Base-by-base conservation (phyloP, 208 protist genomes). In the Plasmodiophora brassicae region DNA sequence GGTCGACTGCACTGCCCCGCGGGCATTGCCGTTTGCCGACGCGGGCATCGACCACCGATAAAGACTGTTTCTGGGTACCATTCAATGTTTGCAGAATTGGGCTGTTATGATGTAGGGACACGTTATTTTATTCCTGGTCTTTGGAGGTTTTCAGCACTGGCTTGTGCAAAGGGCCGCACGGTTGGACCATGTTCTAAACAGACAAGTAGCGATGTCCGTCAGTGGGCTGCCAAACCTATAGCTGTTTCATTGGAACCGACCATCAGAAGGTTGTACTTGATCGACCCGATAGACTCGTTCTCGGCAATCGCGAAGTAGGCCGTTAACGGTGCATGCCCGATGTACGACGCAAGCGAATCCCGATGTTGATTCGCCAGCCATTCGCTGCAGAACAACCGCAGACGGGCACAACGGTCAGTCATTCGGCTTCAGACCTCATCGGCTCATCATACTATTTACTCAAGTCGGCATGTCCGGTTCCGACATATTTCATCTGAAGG, bases 401-500 rank as follows among this genome's bases (percentile, higher is more conserved):
- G n/a, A n/a, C n/a, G n/a, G n/a, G n/a, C n/a, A n/a, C n/a, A n/a
- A n/a, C n/a, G n/a, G n/a, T n/a, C n/a, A n/a, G n/a, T n/a, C n/a
- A n/a, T n/a, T n/a, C n/a, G n/a, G n/a, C n/a, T n/a, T n/a, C n/a
- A n/a, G n/a, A n/a, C n/a, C n/a, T n/a, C n/a, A n/a, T n/a, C n/a
- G n/a, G n/a, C n/a, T n/a, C n/a, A n/a, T n/a, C n/a, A n/a, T 78
- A 78, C 65, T 86, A n/a, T 65, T 65, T 86, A 35, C 14, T 86
- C 20, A 86, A 35, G 43, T 86, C 84, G 25, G 84, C 45, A 57
- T 86, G 84, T 86, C 84, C 84, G 25, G 84, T 86, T 5, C 84
- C 84, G 5, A 86, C 84, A 86, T 86, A 86, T 57, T 86, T 86
- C 46, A 53, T 86, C n/a, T 86, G 84, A 8, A 86, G 50, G n/a